Evolutionary conservation across 2,329 filamentous ascomycete genomes (phyloP), one percentile per base, ranked within the genome.

Genomic region (Tolypocladium pustulatum): DNA sequence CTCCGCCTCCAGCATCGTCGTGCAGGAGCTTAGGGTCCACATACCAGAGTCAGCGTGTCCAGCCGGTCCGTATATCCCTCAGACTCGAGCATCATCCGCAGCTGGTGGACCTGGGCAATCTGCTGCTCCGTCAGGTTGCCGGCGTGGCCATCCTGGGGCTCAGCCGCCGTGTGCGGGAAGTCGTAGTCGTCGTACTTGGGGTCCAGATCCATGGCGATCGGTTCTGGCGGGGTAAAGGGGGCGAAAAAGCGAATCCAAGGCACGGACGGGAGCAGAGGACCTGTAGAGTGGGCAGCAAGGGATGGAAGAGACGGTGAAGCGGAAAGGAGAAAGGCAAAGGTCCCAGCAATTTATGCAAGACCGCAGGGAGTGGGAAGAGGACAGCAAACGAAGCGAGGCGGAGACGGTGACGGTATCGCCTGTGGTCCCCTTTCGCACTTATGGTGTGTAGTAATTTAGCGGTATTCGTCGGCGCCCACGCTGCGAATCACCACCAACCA

Each of bases 111-210:
- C 77, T 93, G 87, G 57, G 91, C 91, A 83, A 96, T 89, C 79
- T 97, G 91, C 73, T 89, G 83, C 59, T 85, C 80, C 58, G 88
- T 94, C 68, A 95, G 88, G 75, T 95, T 85, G 71, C 94, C 94
- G 62, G 93, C 87, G 74, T 97, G 91, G 64, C 94, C 94, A 67
- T 80, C 78, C 71, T 87, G 83, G 54, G 81, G 73, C 65, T 84
- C 83, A 58, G 89, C 83, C 54, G 90, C 85, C 62, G 83, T 87
- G 64, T 87, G 90, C 63, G 94, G 94, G 79, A 84, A 97, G 76
- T 97, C 92, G 76, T 94, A 97, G 79, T 95, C 75, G 78, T 97
- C 94, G 81, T 97, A 96, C 78, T 96, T 97, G 73, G 90, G 82
- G 75, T 96, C 87, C 68, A 91, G 72, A 72, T 84, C 77, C 76